Evolutionary conservation across 164 flowering plant genomes (phyloP).

Genomic region (Pachysandra terminalis): DNA sequence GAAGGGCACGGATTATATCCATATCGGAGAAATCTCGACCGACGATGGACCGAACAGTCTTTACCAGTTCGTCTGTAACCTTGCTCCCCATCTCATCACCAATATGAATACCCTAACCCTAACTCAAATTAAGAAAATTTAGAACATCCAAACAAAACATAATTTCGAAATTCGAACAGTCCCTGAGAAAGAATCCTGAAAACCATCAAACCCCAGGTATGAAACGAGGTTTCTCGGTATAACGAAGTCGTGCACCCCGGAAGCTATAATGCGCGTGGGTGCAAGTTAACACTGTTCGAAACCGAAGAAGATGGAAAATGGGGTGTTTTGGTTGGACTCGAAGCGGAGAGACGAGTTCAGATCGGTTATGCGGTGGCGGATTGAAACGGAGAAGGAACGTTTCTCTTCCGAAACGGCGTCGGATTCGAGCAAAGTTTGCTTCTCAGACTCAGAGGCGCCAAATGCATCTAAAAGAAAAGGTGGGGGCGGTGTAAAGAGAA

Average conservation of each 20-base stretch:
- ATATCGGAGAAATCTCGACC: slow-evolving; percentile 72
- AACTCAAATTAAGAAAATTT: not conserved
- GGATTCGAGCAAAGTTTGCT: no score
- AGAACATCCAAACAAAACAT: not conserved
- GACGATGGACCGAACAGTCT: slow-evolving; percentile 66
- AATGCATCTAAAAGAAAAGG: no score
- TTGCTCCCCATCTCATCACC: slow-evolving; percentile 48
- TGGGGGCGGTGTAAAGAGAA: no score
- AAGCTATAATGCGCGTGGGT: not conserved
- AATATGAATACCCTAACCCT: slow-evolving; percentile 29
- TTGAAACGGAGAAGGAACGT: not conserved
- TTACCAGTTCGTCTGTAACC: slow-evolving; percentile 49
- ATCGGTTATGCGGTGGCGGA: not conserved
- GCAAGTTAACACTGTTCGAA: not conserved
- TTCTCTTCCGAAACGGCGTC: not conserved
- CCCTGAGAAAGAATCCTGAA: no score
- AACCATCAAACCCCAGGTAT: not conserved
- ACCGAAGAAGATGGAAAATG: not conserved
- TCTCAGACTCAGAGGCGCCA: no score
- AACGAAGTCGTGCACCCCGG: not conserved
- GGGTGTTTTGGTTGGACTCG: not conserved
- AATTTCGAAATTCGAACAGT: not conserved
- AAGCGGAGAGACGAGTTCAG: not conserved
- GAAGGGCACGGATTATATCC: slow-evolving; percentile 92
- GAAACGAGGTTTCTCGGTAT: not conserved